phyloP scores from a whole-genome alignment of 2,329 filamentous ascomycete genomes.

The Fusarium nanum region DNA sequence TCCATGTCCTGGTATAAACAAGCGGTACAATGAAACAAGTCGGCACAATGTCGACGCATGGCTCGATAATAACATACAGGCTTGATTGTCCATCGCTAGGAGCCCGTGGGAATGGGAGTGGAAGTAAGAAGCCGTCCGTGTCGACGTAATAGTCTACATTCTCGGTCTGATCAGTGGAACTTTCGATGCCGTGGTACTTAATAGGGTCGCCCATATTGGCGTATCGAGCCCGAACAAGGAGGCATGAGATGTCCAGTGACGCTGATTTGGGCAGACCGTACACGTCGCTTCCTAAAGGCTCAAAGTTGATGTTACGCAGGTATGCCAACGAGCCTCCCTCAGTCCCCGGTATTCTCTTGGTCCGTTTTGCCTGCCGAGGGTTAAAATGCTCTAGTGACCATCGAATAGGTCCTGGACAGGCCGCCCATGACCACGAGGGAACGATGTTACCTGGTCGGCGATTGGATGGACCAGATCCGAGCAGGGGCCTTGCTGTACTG shows the following conservation, averaged over 20 bases:
- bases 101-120: rapidly evolving
- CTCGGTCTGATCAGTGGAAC: not conserved
- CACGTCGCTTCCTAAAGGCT: not conserved
- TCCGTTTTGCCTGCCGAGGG: too few relatives aligned
- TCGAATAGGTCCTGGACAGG: not conserved
- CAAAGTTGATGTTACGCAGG: not conserved
- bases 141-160: rapidly evolving
- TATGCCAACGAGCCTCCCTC: not conserved
- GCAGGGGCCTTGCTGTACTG: too few relatives aligned
- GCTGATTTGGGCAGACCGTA: not conserved
- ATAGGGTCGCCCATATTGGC: too few relatives aligned
- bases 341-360: too few relatives aligned
- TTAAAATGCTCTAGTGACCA: not conserved
- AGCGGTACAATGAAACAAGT: not conserved
- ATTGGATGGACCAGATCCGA: not conserved
- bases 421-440: slow-evolving; percentile 5
- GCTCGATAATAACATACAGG: too few relatives aligned
- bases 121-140: not conserved
- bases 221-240: not conserved
- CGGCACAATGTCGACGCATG: not conserved
- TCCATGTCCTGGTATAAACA: too few relatives aligned
- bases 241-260: not conserved
- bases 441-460: not conserved
- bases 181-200: too few relatives aligned
- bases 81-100: too few relatives aligned